These are phyloP conservation scores for Panellus pusillus DNA, from an alignment of 768 basidiomycete genomes.

Conservation along the genomic window DNA sequence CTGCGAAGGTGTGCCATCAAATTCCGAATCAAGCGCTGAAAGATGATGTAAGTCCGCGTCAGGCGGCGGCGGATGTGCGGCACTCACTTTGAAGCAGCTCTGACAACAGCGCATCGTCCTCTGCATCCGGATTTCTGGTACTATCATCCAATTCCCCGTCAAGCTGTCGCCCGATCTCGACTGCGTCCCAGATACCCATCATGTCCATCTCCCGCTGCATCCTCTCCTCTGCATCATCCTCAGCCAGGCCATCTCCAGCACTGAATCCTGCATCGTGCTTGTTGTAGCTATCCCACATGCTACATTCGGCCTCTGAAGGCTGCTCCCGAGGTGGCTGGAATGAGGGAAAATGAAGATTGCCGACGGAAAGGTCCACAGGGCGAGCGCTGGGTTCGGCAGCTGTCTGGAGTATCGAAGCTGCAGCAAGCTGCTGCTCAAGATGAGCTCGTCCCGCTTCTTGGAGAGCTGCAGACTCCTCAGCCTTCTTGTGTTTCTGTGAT, in stretches of 20 bases:
- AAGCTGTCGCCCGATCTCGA: background rate
- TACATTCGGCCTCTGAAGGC: background rate
- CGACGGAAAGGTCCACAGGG: too few species aligned
- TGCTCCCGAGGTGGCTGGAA: background rate
- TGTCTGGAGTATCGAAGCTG: background rate
- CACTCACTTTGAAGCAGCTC: constrained; percentile 1
- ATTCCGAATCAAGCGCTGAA: constrained; percentile 3
- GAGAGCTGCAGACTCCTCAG: background rate
- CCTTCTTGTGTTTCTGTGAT: background rate
- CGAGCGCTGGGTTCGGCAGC: background rate
- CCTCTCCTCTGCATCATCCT: background rate
- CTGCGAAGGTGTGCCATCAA: background rate
- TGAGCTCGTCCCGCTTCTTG: background rate
- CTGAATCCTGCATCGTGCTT: too few species aligned
- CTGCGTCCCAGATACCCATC: too few species aligned
- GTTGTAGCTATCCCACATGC: background rate
- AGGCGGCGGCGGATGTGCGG: too few species aligned
- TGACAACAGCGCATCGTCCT: background rate
- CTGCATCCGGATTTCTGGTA: background rate
- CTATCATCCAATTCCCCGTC: background rate
- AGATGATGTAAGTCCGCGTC: background rate
- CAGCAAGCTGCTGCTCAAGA: background rate
- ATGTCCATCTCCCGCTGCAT: background rate
- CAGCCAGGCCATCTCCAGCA: background rate
- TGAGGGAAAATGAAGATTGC: background rate